Conservation (phyloP, 2,329 filamentous ascomycete genomes). For the Raffaelea deltoideospora region DNA sequence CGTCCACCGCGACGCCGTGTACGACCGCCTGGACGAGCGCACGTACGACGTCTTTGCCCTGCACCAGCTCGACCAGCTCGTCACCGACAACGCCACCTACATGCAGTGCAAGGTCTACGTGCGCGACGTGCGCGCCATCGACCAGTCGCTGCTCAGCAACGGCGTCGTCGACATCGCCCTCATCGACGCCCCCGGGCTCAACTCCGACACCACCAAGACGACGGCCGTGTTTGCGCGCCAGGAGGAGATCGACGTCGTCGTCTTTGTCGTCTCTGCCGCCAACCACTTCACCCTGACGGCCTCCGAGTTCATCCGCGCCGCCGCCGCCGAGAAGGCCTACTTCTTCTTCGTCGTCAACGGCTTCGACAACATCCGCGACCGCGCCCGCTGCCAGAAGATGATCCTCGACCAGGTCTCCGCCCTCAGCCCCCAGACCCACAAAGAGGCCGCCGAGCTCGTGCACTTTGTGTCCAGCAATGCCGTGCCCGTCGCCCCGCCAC, state of each 20-base stretch:
- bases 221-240: slow-evolving; percentile 94
- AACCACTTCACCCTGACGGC: slow-evolving; percentile 97
- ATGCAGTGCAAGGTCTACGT: slow-evolving; percentile 96
- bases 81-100: slow-evolving; percentile 76
- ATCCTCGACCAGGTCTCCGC: slow-evolving; percentile 78
- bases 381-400: slow-evolving; percentile 79
- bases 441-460: slow-evolving; percentile 82
- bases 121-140: slow-evolving; percentile 73
- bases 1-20: slow-evolving; percentile 64
- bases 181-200: slow-evolving; percentile 90
- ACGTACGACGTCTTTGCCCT: slow-evolving; percentile 82
- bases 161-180: slow-evolving; percentile 95
- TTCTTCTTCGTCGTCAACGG: slow-evolving; percentile 99
- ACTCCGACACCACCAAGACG: slow-evolving; percentile 91
- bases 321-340: slow-evolving; percentile 92
- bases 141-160: slow-evolving; percentile 91
- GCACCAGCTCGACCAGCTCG: slow-evolving; percentile 70
- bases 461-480: slow-evolving; percentile 98
- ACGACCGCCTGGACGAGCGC: slow-evolving; percentile 81
- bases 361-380: slow-evolving; percentile 86
- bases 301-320: slow-evolving; percentile 95
- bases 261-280: slow-evolving; percentile 93
- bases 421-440: slow-evolving; percentile 84
- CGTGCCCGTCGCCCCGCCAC: slow-evolving; percentile 55
- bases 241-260: slow-evolving; percentile 96